Percentiles rank a stretch among this genome's conserved stretches.
Conservation (phyloP, 495 filamentous ascomycete species). For the Amphirosellinia nigrospora region DNA sequence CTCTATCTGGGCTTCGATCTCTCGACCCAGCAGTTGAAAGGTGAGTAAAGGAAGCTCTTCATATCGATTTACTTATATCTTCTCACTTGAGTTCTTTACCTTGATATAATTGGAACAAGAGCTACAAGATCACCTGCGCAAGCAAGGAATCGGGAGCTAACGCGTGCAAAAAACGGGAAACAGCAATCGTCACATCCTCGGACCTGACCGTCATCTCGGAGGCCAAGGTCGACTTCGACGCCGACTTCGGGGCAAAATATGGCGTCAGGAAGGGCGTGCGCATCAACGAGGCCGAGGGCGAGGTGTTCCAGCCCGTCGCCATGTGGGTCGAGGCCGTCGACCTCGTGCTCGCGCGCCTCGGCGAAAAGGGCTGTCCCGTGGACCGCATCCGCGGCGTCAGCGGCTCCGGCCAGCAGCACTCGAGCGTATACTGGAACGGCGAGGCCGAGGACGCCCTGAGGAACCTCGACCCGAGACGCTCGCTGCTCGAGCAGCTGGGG, state of each 20-base stretch:
- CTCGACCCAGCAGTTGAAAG: constrained; percentile 95
- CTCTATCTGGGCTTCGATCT: constrained; percentile 95
- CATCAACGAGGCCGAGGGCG: constrained; percentile 76
- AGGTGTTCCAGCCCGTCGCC: constrained; percentile 90
- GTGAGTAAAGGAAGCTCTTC: constrained; percentile 43
- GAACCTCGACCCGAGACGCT: constrained; percentile 62
- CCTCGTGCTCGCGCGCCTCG: constrained; percentile 75
- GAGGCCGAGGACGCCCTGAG: constrained; percentile 71
- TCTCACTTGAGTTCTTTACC: neutral
- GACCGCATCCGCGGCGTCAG: constrained; percentile 79
- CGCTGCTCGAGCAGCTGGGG: constrained; percentile 71
- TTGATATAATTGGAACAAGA: too few relatives aligned
- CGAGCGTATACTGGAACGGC: constrained; percentile 86
- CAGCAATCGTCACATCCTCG: constrained; percentile 80
- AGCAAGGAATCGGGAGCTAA: constrained; percentile 4
- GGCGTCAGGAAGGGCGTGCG: constrained; percentile 86
- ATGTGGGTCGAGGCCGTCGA: constrained; percentile 95
- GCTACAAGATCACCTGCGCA: too few relatives aligned
- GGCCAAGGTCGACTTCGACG: constrained; percentile 77
- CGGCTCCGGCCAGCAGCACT: constrained; percentile 95
- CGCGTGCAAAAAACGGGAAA: neutral
- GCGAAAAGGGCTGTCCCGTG: constrained; percentile 77
- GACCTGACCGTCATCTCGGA: constrained; percentile 76
- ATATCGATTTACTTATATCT: neutral
- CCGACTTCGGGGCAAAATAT: constrained; percentile 77